phyloP scores from a whole-genome alignment of 2,329 filamentous ascomycete species.

The Lojkania enalia region DNA sequence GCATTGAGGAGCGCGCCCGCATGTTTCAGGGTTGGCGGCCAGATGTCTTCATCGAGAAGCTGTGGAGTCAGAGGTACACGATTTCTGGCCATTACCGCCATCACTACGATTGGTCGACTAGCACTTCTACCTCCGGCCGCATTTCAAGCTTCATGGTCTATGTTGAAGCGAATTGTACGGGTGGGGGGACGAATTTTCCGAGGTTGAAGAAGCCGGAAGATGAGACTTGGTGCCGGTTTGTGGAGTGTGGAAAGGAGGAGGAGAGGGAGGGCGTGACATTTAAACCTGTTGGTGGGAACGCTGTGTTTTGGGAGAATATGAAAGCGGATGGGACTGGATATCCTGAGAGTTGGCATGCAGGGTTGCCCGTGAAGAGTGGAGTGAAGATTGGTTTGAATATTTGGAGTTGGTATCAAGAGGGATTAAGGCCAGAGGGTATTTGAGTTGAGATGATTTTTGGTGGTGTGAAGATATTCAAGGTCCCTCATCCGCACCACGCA shows the following conservation, averaged over 20 bases:
- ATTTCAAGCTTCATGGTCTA: conserved; percentile 67
- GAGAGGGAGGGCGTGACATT: conserved; percentile 57
- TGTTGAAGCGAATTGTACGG: conserved; percentile 54
- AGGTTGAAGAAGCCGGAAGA: conserved; percentile 50
- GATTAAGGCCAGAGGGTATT: conserved; percentile 17
- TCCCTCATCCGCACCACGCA: no score
- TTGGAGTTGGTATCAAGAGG: conserved; percentile 63
- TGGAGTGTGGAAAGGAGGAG: conserved; percentile 53
- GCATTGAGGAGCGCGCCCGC: conserved; percentile 61
- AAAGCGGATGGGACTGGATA: conserved; percentile 59
- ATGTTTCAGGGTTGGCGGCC: conserved; percentile 63
- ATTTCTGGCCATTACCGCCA: conserved; percentile 60
- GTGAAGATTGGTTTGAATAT: conserved; percentile 66
- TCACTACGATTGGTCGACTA: conserved; percentile 58
- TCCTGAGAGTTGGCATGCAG: conserved; percentile 64
- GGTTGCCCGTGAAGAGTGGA: conserved; percentile 59
- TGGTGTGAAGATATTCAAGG: no score
- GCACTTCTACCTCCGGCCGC: conserved; percentile 45
- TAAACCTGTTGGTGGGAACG: conserved; percentile 60
- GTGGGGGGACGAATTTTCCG: conserved; percentile 65
- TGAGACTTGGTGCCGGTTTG: conserved; percentile 59
- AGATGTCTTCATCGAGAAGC: conserved; percentile 61
- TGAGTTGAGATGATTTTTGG: no score
- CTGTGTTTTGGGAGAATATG: conserved; percentile 66
- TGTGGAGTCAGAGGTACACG: conserved; percentile 65